Evolutionary conservation across 345 rosid genomes (phyloP), one percentile per base, ranked within the genome.

Genomic region (Balakata baccata): DNA sequence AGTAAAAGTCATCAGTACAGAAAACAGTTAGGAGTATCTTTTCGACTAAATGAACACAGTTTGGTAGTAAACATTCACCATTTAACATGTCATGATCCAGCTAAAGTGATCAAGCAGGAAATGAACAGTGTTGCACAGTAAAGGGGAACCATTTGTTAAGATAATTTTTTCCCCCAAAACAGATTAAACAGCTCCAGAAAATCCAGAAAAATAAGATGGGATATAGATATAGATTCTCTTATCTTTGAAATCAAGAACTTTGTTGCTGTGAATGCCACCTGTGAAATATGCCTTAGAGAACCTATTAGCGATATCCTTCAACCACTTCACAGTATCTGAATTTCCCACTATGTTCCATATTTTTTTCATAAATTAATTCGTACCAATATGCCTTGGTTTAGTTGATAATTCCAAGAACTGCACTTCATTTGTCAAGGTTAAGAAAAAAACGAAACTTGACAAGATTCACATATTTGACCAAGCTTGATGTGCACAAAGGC

Each of bases 341-440:
- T 56, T 70, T 69, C 29, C 52, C 52, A 66, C 69, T 11, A 65
- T 43, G 69, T 37, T 63, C 47, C 11, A 37, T 29, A 29, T 29
- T 13, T 63, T 25, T 25, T 25, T 41, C 18, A 17, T 17, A 53
- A 17, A 14, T 53, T 53, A n/a, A 18, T 53, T 18, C 57, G 17
- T 18, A 53, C 4, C 22, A 14, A 53, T 16, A 6, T 16, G 17
- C 3, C 22, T 6, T 16, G n/a, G 57, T 53, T 53, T 53, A 53
- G 57, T 18, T 14, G 57, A 53, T 18, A 53, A 5, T 60, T 60
- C 14, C 6, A 11, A 29, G 17, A 8, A 43, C 47, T 43, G 47
- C 47, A 43, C 10, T 6, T 43, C 5, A 43, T 43, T 43, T 9
- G 10, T 43, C 7, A 43, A 43, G 10, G 47, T 6, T 4, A 43